Conservation (phyloP, 495 filamentous ascomycete species). For the Haplographium delicatum region DNA sequence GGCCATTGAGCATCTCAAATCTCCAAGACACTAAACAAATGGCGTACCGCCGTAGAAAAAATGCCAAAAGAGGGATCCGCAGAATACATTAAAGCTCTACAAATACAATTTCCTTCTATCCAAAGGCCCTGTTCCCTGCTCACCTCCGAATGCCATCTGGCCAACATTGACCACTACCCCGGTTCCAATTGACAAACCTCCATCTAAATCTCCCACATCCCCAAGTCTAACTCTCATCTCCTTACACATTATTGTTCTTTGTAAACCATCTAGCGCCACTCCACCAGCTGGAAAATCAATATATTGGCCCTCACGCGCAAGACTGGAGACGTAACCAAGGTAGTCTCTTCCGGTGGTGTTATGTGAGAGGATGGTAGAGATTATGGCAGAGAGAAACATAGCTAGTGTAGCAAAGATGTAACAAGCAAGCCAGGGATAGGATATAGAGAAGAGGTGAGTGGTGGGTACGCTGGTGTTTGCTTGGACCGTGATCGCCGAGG, state of each 20-base stretch:
- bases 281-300: slow-evolving; percentile 9
- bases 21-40: too few relatives aligned
- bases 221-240: slow-evolving; percentile 12
- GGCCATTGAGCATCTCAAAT: too few relatives aligned
- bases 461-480: not conserved
- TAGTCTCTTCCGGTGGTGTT: slow-evolving; percentile 5
- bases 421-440: slow-evolving; percentile 4
- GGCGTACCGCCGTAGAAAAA: too few relatives aligned
- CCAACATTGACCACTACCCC: slow-evolving; percentile 16
- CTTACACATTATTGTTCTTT: slow-evolving; percentile 5
- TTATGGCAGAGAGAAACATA: slow-evolving; percentile 5
- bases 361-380: slow-evolving; percentile 6
- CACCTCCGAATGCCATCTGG: slow-evolving; percentile 3
- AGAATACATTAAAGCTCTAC: too few relatives aligned
- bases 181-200: slow-evolving; percentile 11
- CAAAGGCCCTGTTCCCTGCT: slow-evolving; percentile 4
- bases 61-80: too few relatives aligned
- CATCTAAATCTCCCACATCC: slow-evolving; percentile 19
- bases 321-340: slow-evolving; percentile 8
- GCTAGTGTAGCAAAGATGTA: slow-evolving; percentile 8
- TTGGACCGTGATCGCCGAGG: slow-evolving; percentile 2
- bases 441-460: not conserved
- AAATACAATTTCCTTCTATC: slow-evolving; percentile 20
- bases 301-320: slow-evolving; percentile 6
- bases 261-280: slow-evolving; percentile 6